These are phyloP conservation scores for Fusarium camptoceras DNA, from an alignment of 2,329 filamentous ascomycete species.

Conservation along the genomic window DNA sequence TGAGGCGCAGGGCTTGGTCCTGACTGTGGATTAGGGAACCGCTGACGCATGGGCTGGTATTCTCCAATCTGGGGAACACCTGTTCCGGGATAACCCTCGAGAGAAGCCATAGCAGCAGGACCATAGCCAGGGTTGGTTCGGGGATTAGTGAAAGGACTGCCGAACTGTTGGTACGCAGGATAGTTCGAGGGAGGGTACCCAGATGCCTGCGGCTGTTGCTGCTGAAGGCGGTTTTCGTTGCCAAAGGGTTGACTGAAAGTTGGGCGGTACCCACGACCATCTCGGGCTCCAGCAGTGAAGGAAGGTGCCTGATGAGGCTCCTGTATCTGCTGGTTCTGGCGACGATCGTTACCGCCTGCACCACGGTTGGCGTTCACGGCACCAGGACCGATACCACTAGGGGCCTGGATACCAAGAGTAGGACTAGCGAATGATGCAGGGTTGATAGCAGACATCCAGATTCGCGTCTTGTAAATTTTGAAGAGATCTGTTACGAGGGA, in stretches of 20 bases:
- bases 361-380: conserved; percentile 70
- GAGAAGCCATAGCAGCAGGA: conserved; percentile 44
- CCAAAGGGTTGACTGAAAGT: conserved; percentile 57
- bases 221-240: conserved; percentile 56
- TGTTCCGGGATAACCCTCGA: conserved; percentile 48
- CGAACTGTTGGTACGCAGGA: conserved; percentile 48
- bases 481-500: conserved; percentile 96
- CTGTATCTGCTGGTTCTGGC: conserved; percentile 59
- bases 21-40: conserved; percentile 58
- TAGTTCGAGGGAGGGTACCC: conserved; percentile 53
- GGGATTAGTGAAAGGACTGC: conserved; percentile 51
- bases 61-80: conserved; percentile 54
- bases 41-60: conserved; percentile 61
- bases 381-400: conserved; percentile 74
- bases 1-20: conserved; percentile 52
- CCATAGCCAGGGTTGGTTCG: conserved; percentile 49
- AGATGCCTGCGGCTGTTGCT: conserved; percentile 45
- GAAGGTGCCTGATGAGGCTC: conserved; percentile 50
- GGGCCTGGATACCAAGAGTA: conserved; percentile 76
- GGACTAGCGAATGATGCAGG: conserved; percentile 92
- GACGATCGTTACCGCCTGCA: conserved; percentile 57
- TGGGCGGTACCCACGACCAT: conserved; percentile 57
- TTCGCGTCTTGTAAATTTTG: conserved; percentile 99
- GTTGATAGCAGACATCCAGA: conserved; percentile 99
- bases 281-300: conserved; percentile 54